Evolutionary conservation across 2,329 filamentous ascomycete genomes (phyloP), one percentile per base, ranked within the genome.

Genomic region (Geosmithia putterillii): DNA sequence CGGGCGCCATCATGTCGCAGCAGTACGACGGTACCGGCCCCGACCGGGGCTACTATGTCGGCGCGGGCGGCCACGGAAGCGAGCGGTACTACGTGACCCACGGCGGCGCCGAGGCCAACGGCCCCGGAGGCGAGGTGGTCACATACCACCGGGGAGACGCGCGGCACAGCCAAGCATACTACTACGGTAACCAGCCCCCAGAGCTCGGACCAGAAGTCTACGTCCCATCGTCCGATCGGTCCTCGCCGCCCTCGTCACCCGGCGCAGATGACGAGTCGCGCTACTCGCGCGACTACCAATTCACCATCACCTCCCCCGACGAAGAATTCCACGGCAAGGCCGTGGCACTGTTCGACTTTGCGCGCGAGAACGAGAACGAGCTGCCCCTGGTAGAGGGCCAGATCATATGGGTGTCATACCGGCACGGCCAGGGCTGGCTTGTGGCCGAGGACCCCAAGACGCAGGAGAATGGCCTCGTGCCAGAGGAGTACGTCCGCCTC

Each of bases 281-380:
- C 54, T 94, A 89, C 62, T 94, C 87, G 39, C 79, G 85, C 51
- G 86, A 95, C 61, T 95, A 94, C 59, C 86, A 94, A 54, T 95
- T 95, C 60, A 94, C 87, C 17, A 94, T 95, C 52, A 90, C 86
- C 15, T 94, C 86, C 14, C 88, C 89, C 5, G 92, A 96, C 59
- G 90, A 96, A 64, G 88, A 96, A 61, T 95, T 95, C 77, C 89
- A 95, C 57, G 92, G 92, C 41, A 95, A 94, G 59, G 89, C 88
- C 10, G 86, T 98, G 22, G 92, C 92, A 7, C 70, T 98, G 19
- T 98, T 95, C 58, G 89, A 95, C 58, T 98, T 98, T 63, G 81
- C 81, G 52, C 78, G 89, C 25, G 90, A 96, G 62, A 95, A 96
- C 59, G 88, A 95, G 59, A 98, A 96, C 57, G 92, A 98, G 62